Evolutionary conservation across 768 basidiomycete species (phyloP).

Genomic region (Suillus placidus): DNA sequence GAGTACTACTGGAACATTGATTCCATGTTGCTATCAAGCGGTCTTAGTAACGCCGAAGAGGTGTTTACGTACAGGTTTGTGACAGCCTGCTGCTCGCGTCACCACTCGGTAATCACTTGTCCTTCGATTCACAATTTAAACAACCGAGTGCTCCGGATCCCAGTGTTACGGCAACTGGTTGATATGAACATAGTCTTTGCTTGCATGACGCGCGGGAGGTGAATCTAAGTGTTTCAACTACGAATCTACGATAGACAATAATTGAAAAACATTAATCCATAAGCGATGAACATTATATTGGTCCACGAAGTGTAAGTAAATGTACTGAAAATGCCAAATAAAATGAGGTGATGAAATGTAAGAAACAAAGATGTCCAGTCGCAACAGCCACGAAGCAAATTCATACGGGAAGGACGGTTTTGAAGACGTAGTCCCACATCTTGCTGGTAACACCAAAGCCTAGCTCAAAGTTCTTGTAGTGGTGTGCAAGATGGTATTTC

Average conservation of each 20-base stretch:
- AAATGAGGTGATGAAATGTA: background rate
- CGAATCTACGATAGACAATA: background rate
- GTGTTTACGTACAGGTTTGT: too few species aligned
- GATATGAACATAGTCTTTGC: too few species aligned
- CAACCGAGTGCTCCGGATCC: too few species aligned
- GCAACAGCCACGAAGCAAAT: background rate
- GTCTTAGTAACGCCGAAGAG: too few species aligned
- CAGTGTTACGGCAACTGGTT: too few species aligned
- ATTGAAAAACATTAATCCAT: background rate
- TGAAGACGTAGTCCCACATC: constrained; percentile 93
- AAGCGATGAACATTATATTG: background rate
- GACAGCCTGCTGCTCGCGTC: too few species aligned
- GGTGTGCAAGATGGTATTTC: constrained; percentile 96
- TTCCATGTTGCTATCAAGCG: too few species aligned
- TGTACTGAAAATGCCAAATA: background rate
- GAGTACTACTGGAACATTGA: too few species aligned
- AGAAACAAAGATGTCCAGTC: background rate
- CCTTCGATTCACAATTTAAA: too few species aligned
- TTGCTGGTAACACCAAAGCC: constrained; percentile 98
- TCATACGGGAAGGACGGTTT: constrained; percentile 73
- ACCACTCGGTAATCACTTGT: too few species aligned
- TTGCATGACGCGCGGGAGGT: background rate
- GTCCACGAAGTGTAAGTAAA: constrained; percentile 3
- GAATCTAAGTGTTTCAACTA: background rate
- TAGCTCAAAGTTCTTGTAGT: constrained; percentile 98